Conservation (phyloP, 495 filamentous ascomycete species). For the Rostrohypoxylon terebratum region DNA sequence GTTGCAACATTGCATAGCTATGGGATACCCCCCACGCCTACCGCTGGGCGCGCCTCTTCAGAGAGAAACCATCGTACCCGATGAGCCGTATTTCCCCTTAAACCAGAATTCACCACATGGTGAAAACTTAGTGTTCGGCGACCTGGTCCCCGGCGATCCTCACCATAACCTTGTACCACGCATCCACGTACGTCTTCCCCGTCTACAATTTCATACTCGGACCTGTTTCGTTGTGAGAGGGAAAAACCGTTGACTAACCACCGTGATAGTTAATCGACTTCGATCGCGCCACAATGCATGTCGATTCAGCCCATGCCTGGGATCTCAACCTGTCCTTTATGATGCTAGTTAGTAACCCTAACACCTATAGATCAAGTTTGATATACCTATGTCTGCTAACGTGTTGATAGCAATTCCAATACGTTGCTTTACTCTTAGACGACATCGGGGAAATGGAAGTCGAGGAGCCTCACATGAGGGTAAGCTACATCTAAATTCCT, state of each 20-base stretch:
- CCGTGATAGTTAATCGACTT: constrained; percentile 41
- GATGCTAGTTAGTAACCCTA: not conserved
- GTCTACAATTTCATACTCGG: not conserved
- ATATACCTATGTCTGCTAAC: not conserved
- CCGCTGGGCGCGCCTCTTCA: too few relatives aligned
- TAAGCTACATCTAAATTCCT: too few relatives aligned
- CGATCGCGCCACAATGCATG: constrained; percentile 26
- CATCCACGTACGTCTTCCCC: constrained; percentile 21
- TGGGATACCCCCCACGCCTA: constrained; percentile 27
- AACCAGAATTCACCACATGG: constrained; percentile 34
- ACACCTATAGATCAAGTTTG: not conserved
- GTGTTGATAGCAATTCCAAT: not conserved
- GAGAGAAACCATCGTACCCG: not conserved
- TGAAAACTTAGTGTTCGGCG: constrained; percentile 26
- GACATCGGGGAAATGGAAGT: too few relatives aligned
- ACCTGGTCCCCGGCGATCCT: not conserved
- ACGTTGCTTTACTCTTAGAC: too few relatives aligned
- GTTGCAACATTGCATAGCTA: constrained; percentile 32
- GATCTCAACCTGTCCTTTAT: too few relatives aligned
- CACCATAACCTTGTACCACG: constrained; percentile 24
- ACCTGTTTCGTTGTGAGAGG: not conserved
- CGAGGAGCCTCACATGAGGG: too few relatives aligned
- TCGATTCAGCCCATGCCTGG: too few relatives aligned
- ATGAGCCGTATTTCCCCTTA: not conserved
- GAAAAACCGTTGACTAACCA: constrained; percentile 1